Percentiles rank a stretch among this genome's conserved stretches.
phyloP scores from a whole-genome alignment of 345 rosid species.

The Brassica rapa region DNA sequence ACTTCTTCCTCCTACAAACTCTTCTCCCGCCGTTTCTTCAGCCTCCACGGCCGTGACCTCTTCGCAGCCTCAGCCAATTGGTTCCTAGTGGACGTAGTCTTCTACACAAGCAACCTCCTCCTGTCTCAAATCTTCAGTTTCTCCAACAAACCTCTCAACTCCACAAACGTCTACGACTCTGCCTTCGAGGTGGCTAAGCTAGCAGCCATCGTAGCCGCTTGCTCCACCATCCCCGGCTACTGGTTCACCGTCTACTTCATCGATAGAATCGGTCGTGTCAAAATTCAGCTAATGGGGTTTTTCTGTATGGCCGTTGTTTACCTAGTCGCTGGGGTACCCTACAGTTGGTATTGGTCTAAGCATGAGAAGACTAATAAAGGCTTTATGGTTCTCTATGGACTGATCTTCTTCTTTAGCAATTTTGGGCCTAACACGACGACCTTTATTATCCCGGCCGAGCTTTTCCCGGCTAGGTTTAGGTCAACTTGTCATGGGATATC shows the following conservation, averaged over 20 bases:
- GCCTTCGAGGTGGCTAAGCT: slow-evolving; percentile 50
- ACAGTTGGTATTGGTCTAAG: slow-evolving; percentile 42
- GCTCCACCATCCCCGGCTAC: slow-evolving; percentile 74
- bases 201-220: slow-evolving; percentile 55
- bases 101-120: slow-evolving; percentile 68
- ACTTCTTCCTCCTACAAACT: slow-evolving; percentile 48
- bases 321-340: slow-evolving; percentile 52
- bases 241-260: slow-evolving; percentile 64
- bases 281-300: slow-evolving; percentile 67
- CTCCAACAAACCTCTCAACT: not conserved
- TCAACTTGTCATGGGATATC: slow-evolving; percentile 82
- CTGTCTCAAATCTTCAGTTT: slow-evolving; percentile 53
- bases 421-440: slow-evolving; percentile 87
- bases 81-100: slow-evolving; percentile 69
- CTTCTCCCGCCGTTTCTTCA: slow-evolving; percentile 60
- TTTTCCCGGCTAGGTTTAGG: slow-evolving; percentile 82
- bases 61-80: slow-evolving; percentile 58
- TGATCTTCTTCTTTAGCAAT: slow-evolving; percentile 74
- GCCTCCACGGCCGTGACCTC: slow-evolving; percentile 66
- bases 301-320: slow-evolving; percentile 58
- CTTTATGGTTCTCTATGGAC: slow-evolving; percentile 54
- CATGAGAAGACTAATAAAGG: slow-evolving; percentile 33
- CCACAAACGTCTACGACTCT: slow-evolving; percentile 41
- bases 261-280: slow-evolving; percentile 62
- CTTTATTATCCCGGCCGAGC: slow-evolving; percentile 76